phyloP scores from a whole-genome alignment of 2,329 filamentous ascomycete genomes.

The Diplodia sapinea region DNA sequence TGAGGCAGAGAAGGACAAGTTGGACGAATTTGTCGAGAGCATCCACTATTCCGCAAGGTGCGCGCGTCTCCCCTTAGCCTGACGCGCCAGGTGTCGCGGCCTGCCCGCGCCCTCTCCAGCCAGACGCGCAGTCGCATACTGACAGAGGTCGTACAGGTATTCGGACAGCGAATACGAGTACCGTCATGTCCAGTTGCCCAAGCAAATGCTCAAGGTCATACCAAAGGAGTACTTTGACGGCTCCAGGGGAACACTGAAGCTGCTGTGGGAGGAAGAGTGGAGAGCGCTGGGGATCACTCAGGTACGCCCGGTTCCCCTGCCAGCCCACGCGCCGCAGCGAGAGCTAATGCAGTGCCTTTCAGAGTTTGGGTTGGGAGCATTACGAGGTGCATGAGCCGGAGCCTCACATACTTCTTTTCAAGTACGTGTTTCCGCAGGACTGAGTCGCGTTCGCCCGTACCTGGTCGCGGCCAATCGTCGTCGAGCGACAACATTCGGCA shows the following conservation, averaged over 20 bases:
- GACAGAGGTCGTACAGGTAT: conserved; percentile 66
- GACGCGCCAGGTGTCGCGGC: conserved; percentile 10
- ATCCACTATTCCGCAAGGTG: conserved; percentile 97
- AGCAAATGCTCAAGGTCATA: conserved; percentile 97
- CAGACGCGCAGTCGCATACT: conserved; percentile 8
- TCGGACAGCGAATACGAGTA: conserved; percentile 94
- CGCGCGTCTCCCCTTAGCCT: conserved; percentile 37
- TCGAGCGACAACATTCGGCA: background rate
- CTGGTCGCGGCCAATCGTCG: background rate
- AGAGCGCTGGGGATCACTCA: conserved; percentile 95
- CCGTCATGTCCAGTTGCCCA: conserved; percentile 95
- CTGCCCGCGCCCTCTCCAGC: conserved; percentile 15
- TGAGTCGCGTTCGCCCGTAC: background rate
- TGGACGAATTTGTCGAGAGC: conserved; percentile 89
- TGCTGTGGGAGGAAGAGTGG: conserved; percentile 99
- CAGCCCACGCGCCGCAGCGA: conserved; percentile 13
- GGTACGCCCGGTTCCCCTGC: conserved; percentile 58
- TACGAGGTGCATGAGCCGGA: conserved; percentile 99
- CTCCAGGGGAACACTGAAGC: conserved; percentile 87
- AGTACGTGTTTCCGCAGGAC: conserved; percentile 65
- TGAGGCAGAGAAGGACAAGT: conserved; percentile 78
- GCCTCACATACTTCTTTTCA: conserved; percentile 97
- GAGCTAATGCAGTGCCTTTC: conserved; percentile 30
- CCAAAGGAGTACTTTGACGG: conserved; percentile 93
- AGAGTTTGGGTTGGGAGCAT: conserved; percentile 99